Evolutionary conservation across 306 rosid genomes (phyloP).

Genomic region (Begonia loranthoides): DNA sequence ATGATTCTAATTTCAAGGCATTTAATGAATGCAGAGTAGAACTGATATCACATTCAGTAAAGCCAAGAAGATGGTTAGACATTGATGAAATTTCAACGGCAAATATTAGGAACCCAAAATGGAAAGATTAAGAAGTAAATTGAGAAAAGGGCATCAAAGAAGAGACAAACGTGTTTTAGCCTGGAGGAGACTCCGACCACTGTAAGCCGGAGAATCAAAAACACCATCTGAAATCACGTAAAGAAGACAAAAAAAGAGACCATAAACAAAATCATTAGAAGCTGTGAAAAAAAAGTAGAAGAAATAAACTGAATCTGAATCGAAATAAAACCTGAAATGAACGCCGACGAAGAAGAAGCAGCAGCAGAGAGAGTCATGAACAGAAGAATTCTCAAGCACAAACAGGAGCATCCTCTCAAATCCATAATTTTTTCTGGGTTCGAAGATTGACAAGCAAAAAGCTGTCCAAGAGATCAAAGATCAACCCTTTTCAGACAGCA

Average conservation of each 20-base stretch:
- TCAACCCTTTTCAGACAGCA: neutral
- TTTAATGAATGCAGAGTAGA: neutral
- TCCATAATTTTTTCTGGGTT: conserved; percentile 18
- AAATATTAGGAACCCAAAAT: conserved; percentile 1
- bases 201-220: conserved; percentile 30
- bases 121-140: neutral
- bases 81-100: neutral
- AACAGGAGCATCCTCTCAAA: conserved; percentile 20
- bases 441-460: conserved; percentile 1
- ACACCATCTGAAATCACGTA: conserved; percentile 31
- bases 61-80: too few species aligned
- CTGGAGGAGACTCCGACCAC: conserved; percentile 70
- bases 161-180: conserved; percentile 46
- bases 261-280: neutral
- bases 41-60: too few species aligned
- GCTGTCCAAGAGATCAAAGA: neutral
- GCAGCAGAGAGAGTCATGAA: conserved; percentile 13
- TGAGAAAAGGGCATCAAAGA: conserved; percentile 3
- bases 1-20: neutral
- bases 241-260: conserved; percentile 4
- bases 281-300: neutral
- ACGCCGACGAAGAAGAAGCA: conserved; percentile 38
- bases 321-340: conserved; percentile 34
- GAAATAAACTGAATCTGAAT: neutral
- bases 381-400: conserved; percentile 22